phyloP scores from a whole-genome alignment of 805 yeast genomes.

The Yarrowia sp. region DNA sequence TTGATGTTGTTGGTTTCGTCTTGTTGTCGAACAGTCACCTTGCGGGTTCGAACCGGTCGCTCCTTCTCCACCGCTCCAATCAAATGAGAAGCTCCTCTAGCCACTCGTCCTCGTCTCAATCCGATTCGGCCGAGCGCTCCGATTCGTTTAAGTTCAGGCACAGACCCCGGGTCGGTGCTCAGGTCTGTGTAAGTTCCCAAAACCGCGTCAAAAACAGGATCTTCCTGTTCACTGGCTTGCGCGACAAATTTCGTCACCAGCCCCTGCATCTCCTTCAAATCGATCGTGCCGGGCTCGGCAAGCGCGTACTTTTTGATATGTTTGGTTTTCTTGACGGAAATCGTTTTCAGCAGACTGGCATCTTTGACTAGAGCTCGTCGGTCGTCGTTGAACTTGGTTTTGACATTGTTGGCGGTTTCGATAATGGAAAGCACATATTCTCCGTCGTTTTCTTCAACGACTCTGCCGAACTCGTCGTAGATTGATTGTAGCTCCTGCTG shows the following conservation, averaged over 20 bases:
- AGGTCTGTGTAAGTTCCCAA: neutral
- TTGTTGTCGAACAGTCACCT: too few relatives aligned
- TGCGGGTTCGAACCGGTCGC: neutral
- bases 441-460: neutral
- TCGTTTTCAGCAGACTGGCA: neutral
- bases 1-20: too few relatives aligned
- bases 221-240: neutral
- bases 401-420: neutral
- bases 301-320: constrained; percentile 8
- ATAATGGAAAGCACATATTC: neutral
- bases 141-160: neutral
- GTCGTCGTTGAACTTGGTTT: neutral
- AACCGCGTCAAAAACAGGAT: neutral
- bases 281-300: neutral
- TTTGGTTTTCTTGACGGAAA: constrained; percentile 7
- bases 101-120: neutral
- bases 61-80: constrained; percentile 15
- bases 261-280: neutral
- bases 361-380: constrained; percentile 20
- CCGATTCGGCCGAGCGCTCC: constrained; percentile 1
- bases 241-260: neutral
- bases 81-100: constrained; percentile 8
- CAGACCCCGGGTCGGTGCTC: neutral
- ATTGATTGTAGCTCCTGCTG: neutral
- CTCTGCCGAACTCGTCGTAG: neutral